Evolutionary conservation across 345 rosid species (phyloP).

Genomic region (Anastatica hierochuntica): DNA sequence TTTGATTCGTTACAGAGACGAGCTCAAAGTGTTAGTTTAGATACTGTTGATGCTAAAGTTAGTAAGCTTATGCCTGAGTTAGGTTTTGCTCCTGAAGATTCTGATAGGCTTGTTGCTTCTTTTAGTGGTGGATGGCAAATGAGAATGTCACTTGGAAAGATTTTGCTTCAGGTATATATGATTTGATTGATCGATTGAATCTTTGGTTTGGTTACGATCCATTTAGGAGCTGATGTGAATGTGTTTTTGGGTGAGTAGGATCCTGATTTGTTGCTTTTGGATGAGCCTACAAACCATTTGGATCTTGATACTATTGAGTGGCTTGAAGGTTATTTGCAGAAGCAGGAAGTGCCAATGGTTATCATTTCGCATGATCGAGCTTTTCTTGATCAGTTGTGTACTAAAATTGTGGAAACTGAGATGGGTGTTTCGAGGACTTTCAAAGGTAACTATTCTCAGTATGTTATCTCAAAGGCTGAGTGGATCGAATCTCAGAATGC

Average conservation of each 20-base stretch:
- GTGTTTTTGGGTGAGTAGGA: constrained; percentile 40
- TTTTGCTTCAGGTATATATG: constrained; percentile 65
- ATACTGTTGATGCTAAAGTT: constrained; percentile 64
- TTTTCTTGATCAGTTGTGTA: constrained; percentile 88
- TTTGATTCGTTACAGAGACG: constrained; percentile 79
- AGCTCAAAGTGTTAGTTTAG: constrained; percentile 70
- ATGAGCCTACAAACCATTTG: constrained; percentile 98
- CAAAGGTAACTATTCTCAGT: constrained; percentile 85
- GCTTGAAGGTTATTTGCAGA: constrained; percentile 85
- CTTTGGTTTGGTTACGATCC: background rate
- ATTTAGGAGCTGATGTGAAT: no score
- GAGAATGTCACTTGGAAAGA: constrained; percentile 98
- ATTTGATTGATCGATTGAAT: background rate
- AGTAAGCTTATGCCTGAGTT: constrained; percentile 93
- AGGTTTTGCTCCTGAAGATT: constrained; percentile 70
- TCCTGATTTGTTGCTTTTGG: constrained; percentile 85
- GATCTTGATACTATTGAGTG: no score
- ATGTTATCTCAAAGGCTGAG: constrained; percentile 54
- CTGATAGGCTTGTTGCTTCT: constrained; percentile 86
- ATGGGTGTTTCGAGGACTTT: constrained; percentile 86
- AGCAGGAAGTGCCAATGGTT: constrained; percentile 96
- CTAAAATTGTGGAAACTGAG: constrained; percentile 93
- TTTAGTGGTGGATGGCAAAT: constrained; percentile 99
- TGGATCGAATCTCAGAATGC: constrained; percentile 69
- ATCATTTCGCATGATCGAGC: constrained; percentile 95